These are phyloP conservation scores for Candolleomyces efflorescens DNA, from an alignment of 768 basidiomycete species.

Conservation along the genomic window DNA sequence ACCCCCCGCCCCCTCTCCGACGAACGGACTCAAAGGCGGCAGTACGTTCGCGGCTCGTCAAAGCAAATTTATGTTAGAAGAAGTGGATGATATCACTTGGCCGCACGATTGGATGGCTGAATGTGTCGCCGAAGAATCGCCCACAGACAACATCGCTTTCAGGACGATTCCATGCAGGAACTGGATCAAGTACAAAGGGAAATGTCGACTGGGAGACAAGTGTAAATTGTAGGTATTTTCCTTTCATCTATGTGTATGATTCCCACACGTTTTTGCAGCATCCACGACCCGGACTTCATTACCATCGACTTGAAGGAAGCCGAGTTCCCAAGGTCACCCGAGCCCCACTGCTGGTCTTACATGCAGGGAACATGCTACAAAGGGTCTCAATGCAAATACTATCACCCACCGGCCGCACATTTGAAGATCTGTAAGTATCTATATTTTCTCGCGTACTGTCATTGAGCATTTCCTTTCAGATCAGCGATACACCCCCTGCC, in stretches of 20 bases:
- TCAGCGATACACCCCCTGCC: not conserved
- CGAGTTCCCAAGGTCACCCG: not conserved
- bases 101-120: not conserved
- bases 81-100: not conserved
- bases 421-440: slow-evolving; percentile 21
- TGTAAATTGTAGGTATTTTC: slow-evolving; percentile 38
- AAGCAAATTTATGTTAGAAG: not conserved
- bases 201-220: slow-evolving; percentile 37
- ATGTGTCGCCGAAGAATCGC: not conserved
- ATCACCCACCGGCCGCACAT: slow-evolving; percentile 22
- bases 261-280: slow-evolving; percentile 17
- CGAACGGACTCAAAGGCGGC: not conserved
- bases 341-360: slow-evolving; percentile 34
- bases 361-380: slow-evolving; percentile 27
- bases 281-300: slow-evolving; percentile 24
- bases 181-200: slow-evolving; percentile 36
- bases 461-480: not conserved
- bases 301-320: slow-evolving; percentile 13
- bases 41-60: not conserved
- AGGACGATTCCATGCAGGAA: slow-evolving; percentile 37
- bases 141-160: slow-evolving; percentile 16
- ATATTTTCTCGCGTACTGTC: not conserved
- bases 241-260: slow-evolving; percentile 13
- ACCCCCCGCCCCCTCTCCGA: slow-evolving; percentile 1
- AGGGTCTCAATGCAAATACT: slow-evolving; percentile 22